A percentile compares a stretch with the other conserved stretches of the same genome.
These are phyloP conservation scores for Globisporangium cederbergense DNA, from an alignment of 352 stramenopile species.

Conservation along the genomic window DNA sequence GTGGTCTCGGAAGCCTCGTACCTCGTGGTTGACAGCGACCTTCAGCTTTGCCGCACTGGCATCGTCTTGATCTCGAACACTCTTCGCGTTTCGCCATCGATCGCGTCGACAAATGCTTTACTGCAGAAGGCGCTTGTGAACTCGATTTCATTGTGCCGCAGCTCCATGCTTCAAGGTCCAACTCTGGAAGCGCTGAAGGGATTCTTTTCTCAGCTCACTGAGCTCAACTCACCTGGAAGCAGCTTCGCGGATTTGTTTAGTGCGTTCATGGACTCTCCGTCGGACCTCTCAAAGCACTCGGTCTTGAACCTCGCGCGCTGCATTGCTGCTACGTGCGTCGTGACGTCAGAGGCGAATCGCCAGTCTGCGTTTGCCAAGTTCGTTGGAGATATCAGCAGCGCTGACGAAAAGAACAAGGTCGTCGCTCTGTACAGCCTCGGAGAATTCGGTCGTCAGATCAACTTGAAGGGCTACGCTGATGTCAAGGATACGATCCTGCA, in stretches of 20 bases:
- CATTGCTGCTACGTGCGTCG: constrained; percentile 85
- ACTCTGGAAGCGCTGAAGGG: constrained; percentile 47
- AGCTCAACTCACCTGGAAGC: constrained; percentile 43
- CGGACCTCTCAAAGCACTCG: constrained; percentile 85
- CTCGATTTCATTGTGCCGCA: constrained; percentile 87
- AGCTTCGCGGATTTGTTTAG: constrained; percentile 88
- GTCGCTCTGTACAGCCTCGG: constrained; percentile 93
- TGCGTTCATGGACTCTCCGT: constrained; percentile 62
- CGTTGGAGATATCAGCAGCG: constrained; percentile 56
- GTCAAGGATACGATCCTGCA: constrained; percentile 89
- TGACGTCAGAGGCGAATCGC: constrained; percentile 47
- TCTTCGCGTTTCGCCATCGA: constrained; percentile 56
- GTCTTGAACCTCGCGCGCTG: constrained; percentile 93
- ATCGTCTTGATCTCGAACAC: constrained; percentile 86
- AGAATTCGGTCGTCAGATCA: constrained; percentile 92
- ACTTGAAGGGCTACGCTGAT: constrained; percentile 81
- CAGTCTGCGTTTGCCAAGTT: constrained; percentile 76
- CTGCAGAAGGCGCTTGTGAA: constrained; percentile 71
- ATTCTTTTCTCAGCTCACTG: constrained; percentile 70
- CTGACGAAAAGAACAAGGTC: constrained; percentile 71
- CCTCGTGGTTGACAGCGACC: constrained; percentile 94
- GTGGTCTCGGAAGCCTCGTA: constrained; percentile 89
- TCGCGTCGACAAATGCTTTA: constrained; percentile 58
- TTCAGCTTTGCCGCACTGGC: constrained; percentile 95
- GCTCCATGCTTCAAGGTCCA: constrained; percentile 90